Percentiles rank a stretch among this genome's conserved stretches.
Evolutionary conservation across 169 alveolate species (phyloP).

Genomic region (Condylostoma magnum): DNA sequence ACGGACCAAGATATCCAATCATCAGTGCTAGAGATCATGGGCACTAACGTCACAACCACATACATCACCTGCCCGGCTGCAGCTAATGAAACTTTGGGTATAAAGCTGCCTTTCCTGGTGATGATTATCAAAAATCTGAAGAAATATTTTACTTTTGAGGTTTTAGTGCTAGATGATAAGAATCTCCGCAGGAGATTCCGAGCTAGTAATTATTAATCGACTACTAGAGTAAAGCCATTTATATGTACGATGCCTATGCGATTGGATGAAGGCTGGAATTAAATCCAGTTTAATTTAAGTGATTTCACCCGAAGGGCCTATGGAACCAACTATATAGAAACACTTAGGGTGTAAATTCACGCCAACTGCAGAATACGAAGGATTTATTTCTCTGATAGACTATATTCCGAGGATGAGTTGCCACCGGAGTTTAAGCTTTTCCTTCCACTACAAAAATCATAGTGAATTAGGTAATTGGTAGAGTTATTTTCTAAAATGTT

Average conservation of each 20-base stretch:
- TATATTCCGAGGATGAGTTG: constrained; percentile 84
- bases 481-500: no score
- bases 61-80: constrained; percentile 80
- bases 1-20: constrained; percentile 83
- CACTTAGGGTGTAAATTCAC: constrained; percentile 93
- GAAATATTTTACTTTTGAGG: constrained; percentile 95
- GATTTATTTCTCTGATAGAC: constrained; percentile 94
- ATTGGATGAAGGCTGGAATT: constrained; percentile 97
- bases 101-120: constrained; percentile 84
- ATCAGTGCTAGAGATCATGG: constrained; percentile 85
- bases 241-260: constrained; percentile 98
- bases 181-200: constrained; percentile 94
- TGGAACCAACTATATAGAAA: constrained; percentile 96
- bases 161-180: constrained; percentile 95
- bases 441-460: constrained; percentile 38
- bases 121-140: constrained; percentile 82
- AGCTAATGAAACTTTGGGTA: constrained; percentile 81
- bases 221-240: constrained; percentile 95
- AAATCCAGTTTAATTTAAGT: constrained; percentile 94
- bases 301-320: constrained; percentile 97
- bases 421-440: constrained; percentile 71
- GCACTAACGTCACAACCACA: constrained; percentile 84
- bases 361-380: constrained; percentile 96
- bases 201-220: constrained; percentile 94
- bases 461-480: neutral